A percentile compares a stretch with the other conserved stretches of the same genome.
Evolutionary conservation across 2,329 filamentous ascomycete genomes (phyloP).

Genomic region (Talaromyces islandicus): DNA sequence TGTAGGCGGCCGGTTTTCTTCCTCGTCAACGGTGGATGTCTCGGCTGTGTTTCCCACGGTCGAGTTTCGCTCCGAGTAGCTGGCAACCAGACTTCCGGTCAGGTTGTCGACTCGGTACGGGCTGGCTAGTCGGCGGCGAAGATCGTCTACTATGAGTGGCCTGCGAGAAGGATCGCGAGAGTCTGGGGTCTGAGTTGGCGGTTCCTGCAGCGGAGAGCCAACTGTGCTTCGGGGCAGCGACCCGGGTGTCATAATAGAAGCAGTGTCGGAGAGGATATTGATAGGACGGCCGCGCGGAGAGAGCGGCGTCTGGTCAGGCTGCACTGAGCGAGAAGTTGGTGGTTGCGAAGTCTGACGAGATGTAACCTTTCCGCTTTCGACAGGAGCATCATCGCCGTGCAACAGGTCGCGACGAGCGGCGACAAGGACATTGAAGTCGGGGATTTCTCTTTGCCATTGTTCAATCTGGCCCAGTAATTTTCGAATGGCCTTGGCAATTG

Average conservation of each 20-base stretch:
- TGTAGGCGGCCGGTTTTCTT: constrained; percentile 28
- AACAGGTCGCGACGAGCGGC: constrained; percentile 49
- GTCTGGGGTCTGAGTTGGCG: constrained; percentile 11
- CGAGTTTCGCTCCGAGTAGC: constrained; percentile 4
- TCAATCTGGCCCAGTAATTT: constrained; percentile 57
- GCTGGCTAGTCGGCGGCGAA: constrained; percentile 29
- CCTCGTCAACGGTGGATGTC: constrained; percentile 12
- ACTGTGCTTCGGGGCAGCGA: constrained; percentile 15
- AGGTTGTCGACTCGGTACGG: constrained; percentile 20
- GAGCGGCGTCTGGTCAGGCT: constrained; percentile 4
- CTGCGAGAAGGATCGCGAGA: constrained; percentile 9
- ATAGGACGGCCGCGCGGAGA: constrained; percentile 21
- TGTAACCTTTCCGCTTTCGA: constrained; percentile 10
- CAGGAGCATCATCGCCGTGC: constrained; percentile 25
- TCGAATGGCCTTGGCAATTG: constrained; percentile 53
- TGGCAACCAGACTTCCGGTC: neutral
- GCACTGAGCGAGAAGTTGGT: constrained; percentile 7
- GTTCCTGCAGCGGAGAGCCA: constrained; percentile 20
- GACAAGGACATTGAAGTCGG: constrained; percentile 67
- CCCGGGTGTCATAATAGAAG: constrained; percentile 1
- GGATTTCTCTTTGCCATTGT: constrained; percentile 57
- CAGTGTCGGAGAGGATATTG: constrained; percentile 10
- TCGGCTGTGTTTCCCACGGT: neutral
- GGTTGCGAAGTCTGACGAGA: constrained; percentile 19
- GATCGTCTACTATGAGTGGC: constrained; percentile 7